Conservation (phyloP, 495 filamentous ascomycete species). For the Daldinia caldariorum region DNA sequence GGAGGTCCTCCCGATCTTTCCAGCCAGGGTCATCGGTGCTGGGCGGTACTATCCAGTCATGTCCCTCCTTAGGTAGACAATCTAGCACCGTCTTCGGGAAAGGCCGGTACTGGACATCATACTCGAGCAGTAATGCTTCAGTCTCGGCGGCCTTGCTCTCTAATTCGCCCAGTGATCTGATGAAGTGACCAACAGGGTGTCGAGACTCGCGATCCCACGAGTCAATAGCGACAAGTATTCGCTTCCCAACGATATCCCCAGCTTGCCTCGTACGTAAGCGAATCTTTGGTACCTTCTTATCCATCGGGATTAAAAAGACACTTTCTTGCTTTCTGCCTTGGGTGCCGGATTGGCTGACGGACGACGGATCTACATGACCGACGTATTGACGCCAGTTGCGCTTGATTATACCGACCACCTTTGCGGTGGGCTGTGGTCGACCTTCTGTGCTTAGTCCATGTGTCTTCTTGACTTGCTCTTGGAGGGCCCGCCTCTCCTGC, state of each 20-base stretch:
- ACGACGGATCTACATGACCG: conserved; percentile 88
- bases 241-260: conserved; percentile 84
- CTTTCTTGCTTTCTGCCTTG: conserved; percentile 86
- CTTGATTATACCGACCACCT: conserved; percentile 90
- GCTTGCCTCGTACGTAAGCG: conserved; percentile 90
- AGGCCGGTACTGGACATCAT: conserved; percentile 96
- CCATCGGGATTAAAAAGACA: conserved; percentile 96
- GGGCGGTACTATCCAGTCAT: conserved; percentile 89
- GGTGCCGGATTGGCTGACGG: conserved; percentile 73
- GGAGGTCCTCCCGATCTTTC: conserved; percentile 82
- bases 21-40: conserved; percentile 82
- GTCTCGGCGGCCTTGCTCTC: conserved; percentile 97
- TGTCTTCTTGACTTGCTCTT: conserved; percentile 87
- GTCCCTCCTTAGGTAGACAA: conserved; percentile 89
- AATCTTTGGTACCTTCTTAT: conserved; percentile 96
- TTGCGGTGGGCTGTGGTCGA: conserved; percentile 87
- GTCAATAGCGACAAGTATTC: conserved; percentile 95
- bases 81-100: conserved; percentile 95
- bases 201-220: conserved; percentile 92
- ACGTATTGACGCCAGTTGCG: conserved; percentile 98
- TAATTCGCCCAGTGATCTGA: conserved; percentile 89
- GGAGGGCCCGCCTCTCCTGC: conserved; percentile 82
- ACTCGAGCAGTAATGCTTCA: conserved; percentile 91
- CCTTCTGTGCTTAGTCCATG: conserved; percentile 83
- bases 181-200: conserved; percentile 92